Conservation (phyloP, 2,329 filamentous ascomycete species). For the Trichoderma simmonsii region DNA sequence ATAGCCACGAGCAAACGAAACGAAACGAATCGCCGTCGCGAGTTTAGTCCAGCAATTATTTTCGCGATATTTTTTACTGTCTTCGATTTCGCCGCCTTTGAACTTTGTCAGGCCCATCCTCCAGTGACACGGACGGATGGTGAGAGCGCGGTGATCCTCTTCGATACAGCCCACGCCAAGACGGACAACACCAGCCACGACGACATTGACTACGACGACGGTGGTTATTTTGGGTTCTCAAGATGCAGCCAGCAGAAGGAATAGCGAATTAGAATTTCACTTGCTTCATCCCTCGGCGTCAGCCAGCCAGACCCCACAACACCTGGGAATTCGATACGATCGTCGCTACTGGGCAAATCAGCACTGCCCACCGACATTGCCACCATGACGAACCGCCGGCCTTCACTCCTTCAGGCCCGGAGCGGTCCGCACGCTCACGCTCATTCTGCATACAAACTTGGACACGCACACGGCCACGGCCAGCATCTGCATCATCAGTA, state of each 20-base stretch:
- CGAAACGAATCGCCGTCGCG: constrained; percentile 12
- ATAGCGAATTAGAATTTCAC: constrained; percentile 21
- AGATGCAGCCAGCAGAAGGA: constrained; percentile 16
- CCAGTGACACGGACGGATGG: not conserved
- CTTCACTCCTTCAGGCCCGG: constrained; percentile 39
- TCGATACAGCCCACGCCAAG: not conserved
- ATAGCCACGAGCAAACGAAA: constrained; percentile 16
- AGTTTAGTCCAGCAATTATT: not conserved
- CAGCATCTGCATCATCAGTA: constrained; percentile 29
- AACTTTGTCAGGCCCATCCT: not conserved
- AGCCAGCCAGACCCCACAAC: constrained; percentile 18
- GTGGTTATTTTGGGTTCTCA: constrained; percentile 4
- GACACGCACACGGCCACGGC: constrained; percentile 20
- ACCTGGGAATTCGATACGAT: constrained; percentile 24
- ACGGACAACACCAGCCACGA: not conserved
- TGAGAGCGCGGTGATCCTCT: not conserved
- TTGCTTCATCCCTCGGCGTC: constrained; percentile 17
- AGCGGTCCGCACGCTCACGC: constrained; percentile 27
- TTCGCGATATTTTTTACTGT: not conserved
- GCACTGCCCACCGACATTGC: constrained; percentile 27
- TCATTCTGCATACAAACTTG: constrained; percentile 22
- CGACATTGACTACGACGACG: not conserved
- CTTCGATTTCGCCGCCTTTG: not conserved
- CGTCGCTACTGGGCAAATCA: constrained; percentile 18
- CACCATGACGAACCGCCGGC: constrained; percentile 36